Base-by-base conservation (phyloP, 768 basidiomycete species). In the Lentinula boryana region DNA sequence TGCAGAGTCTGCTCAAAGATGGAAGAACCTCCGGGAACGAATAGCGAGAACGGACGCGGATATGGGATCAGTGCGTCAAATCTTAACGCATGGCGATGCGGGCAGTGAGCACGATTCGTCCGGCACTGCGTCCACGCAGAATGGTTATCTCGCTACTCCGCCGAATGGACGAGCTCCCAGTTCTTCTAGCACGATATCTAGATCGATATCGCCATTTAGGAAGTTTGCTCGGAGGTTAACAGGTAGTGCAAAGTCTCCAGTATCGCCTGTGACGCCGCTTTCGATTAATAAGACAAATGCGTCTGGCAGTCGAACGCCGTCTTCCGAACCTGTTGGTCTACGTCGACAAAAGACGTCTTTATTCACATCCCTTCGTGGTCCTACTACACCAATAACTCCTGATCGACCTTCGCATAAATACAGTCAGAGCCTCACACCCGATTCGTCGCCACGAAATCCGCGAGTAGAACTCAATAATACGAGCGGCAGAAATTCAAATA, bases 1-100 rank as follows among this genome's bases (percentile, higher is more conserved):
- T 70, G 89, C 90, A 2, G 95, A 97, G 68, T 93, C 93, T 63
- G 89, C 88, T 18, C 85, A 89, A 65, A 82, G 93, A 53, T 97
- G 94, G 94, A 81, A 82, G 63, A 86, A 81, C 64, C 76, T 97
- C 36, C 82, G 82, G 63, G 91, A 93, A 58, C 84, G 91, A 55
- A 93, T 97, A 66, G 68, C 81, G 21, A 79, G 90, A 60, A 91
- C 92, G 10, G 93, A 95, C 65, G 74, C 78, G 31, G 93, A 95
- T 63, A 91, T 97, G 90, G 87, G 88, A 63, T 77, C 70, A 60
- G 83, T 85, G 2, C 85, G 86, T 60, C 85, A 80, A 62, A 72
- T 86, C 38, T 75, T 92, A 36, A 65, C 81, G 38, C 76, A 72
- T 43, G 83, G 81, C 43, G 80, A 83, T 31, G 74, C 80, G 32